These are phyloP conservation scores for Penicillium bialowiezense DNA, from an alignment of 495 filamentous ascomycete species.

Conservation along the genomic window DNA sequence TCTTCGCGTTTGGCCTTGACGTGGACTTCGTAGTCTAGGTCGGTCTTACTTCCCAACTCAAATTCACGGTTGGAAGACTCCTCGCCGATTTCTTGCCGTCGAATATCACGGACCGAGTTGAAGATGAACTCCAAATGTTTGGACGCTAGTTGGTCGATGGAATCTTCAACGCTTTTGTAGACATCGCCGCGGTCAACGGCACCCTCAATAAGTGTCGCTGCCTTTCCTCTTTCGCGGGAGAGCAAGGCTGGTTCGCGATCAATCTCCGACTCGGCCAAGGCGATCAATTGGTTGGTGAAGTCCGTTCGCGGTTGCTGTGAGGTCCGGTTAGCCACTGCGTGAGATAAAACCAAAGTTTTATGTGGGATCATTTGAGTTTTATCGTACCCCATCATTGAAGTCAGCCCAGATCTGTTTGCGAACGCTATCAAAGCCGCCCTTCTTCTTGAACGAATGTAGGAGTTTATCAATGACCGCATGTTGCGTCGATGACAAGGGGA, in stretches of 20 bases:
- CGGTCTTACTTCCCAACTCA: slow-evolving; percentile 69
- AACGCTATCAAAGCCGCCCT: slow-evolving; percentile 81
- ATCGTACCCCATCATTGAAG: slow-evolving; percentile 70
- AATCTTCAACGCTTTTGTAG: slow-evolving; percentile 68
- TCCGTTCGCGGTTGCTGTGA: slow-evolving; percentile 64
- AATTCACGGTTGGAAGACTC: slow-evolving; percentile 68
- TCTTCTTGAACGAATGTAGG: slow-evolving; percentile 83
- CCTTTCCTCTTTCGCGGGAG: slow-evolving; percentile 74
- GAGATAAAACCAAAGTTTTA: background rate
- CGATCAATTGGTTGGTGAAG: slow-evolving; percentile 63
- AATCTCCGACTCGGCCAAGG: slow-evolving; percentile 75
- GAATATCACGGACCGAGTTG: slow-evolving; percentile 63
- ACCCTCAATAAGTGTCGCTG: slow-evolving; percentile 80
- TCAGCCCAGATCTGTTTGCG: slow-evolving; percentile 79
- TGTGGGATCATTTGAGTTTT: background rate
- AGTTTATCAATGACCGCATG: slow-evolving; percentile 73
- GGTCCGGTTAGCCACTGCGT: slow-evolving; percentile 14
- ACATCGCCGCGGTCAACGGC: slow-evolving; percentile 78
- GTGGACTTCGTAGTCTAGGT: slow-evolving; percentile 75
- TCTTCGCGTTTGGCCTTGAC: slow-evolving; percentile 63
- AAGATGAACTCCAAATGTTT: slow-evolving; percentile 61
- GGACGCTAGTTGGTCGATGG: slow-evolving; percentile 66
- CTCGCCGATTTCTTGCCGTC: slow-evolving; percentile 70
- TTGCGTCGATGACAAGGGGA: slow-evolving; percentile 71
- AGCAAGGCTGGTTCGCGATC: slow-evolving; percentile 75